These are phyloP conservation scores for Alternaria ventricosa DNA, from an alignment of 2,329 filamentous ascomycete species.

Conservation along the genomic window DNA sequence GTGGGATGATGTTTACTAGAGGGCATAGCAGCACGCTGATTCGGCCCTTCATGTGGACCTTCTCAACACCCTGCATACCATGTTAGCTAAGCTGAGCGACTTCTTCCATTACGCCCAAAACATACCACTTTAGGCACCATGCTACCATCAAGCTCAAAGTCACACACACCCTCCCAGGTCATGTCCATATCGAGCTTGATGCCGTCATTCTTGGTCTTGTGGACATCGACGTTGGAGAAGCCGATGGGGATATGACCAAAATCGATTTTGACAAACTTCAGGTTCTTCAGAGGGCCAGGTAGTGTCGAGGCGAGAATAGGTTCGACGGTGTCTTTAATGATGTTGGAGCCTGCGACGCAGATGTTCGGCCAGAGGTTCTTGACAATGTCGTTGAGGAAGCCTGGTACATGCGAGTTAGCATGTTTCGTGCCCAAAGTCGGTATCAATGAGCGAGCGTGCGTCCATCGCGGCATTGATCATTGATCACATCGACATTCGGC, in stretches of 20 bases:
- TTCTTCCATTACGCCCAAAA: not conserved
- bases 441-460: not conserved
- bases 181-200: constrained; percentile 60
- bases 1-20: constrained; percentile 55
- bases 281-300: constrained; percentile 52
- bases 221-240: constrained; percentile 54
- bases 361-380: constrained; percentile 60
- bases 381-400: constrained; percentile 59
- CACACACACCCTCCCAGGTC: constrained; percentile 55
- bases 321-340: constrained; percentile 57
- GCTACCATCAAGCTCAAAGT: constrained; percentile 57
- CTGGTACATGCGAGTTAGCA: constrained; percentile 20
- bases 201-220: constrained; percentile 53
- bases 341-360: constrained; percentile 52
- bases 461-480: not conserved
- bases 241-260: constrained; percentile 52
- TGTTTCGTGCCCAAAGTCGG: not conserved
- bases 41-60: constrained; percentile 54
- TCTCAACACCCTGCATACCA: constrained; percentile 52
- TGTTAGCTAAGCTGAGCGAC: not conserved
- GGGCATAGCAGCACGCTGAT: constrained; percentile 55
- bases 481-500: not conserved
- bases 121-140: constrained; percentile 53
- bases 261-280: constrained; percentile 57
- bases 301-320: constrained; percentile 57